These are phyloP conservation scores for Sordaria brevicollis DNA, from an alignment of 495 filamentous ascomycete genomes.

Conservation along the genomic window DNA sequence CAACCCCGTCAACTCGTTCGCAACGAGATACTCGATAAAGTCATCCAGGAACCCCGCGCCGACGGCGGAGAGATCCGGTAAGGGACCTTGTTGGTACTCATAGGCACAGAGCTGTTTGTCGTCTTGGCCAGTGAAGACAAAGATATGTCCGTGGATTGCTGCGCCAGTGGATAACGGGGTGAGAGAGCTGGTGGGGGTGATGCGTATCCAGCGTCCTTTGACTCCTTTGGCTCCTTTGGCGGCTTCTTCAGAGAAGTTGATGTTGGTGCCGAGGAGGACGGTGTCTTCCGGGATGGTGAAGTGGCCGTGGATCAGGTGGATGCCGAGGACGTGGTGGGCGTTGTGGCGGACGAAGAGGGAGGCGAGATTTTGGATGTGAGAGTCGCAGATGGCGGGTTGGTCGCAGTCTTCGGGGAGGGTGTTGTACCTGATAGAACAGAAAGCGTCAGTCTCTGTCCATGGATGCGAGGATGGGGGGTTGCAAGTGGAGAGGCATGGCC, in stretches of 20 bases:
- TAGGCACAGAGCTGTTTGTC: not conserved
- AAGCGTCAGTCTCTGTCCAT: too few species aligned
- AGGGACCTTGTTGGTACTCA: not conserved
- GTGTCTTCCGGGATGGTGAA: not conserved
- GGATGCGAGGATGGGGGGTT: too few species aligned
- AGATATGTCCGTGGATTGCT: not conserved
- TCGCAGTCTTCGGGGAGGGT: too few species aligned
- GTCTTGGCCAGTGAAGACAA: not conserved
- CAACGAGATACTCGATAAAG: not conserved
- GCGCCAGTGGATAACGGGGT: too few species aligned
- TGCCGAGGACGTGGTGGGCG: not conserved
- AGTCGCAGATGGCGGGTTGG: too few species aligned
- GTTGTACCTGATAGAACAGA: too few species aligned
- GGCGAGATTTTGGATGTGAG: too few species aligned
- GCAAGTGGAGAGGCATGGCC: too few species aligned
- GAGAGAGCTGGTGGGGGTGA: too few species aligned
- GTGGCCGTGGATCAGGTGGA: not conserved
- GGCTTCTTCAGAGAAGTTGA: too few species aligned
- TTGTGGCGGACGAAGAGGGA: conserved; percentile 1
- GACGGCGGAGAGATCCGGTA: not conserved
- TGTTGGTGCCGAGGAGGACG: not conserved
- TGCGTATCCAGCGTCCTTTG: too few species aligned
- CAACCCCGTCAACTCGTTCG: not conserved
- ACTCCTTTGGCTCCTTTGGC: too few species aligned
- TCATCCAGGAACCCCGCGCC: not conserved